Percentiles rank a stretch among this genome's conserved stretches.
Evolutionary conservation across 2,329 filamentous ascomycete genomes (phyloP).

Genomic region (Alternaria burnsii): DNA sequence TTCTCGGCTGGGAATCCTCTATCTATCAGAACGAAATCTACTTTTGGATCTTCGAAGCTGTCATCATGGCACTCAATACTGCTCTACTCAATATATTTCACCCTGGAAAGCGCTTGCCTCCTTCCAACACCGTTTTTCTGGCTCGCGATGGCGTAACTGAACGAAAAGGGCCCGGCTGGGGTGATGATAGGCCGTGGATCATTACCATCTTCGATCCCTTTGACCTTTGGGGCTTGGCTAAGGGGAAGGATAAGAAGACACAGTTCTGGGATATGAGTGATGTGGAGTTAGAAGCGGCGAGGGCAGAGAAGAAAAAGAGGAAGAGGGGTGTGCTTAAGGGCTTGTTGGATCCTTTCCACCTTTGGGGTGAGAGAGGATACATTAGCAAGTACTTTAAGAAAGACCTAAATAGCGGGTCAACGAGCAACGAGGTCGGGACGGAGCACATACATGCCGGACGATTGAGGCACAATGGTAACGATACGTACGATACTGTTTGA

Average conservation of each 20-base stretch:
- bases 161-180: conserved; percentile 59
- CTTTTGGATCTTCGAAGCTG: conserved; percentile 64
- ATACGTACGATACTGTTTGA: not conserved
- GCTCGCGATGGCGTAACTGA: conserved; percentile 62
- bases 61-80: conserved; percentile 62
- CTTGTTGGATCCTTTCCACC: conserved; percentile 42
- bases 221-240: conserved; percentile 45
- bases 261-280: conserved; percentile 51
- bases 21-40: conserved; percentile 59
- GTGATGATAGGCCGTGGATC: conserved; percentile 57
- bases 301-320: conserved; percentile 37
- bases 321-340: conserved; percentile 33
- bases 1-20: conserved; percentile 48
- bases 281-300: conserved; percentile 38
- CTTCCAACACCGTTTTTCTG: conserved; percentile 61
- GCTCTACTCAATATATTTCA: conserved; percentile 62
- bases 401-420: not conserved
- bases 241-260: conserved; percentile 45
- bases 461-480: not conserved
- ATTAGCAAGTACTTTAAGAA: conserved; percentile 37
- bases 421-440: not conserved
- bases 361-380: conserved; percentile 42
- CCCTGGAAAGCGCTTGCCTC: conserved; percentile 60
- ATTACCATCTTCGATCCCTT: conserved; percentile 52
- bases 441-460: not conserved